Base-by-base conservation (phyloP, 2,329 filamentous ascomycete genomes). In the Aspergillus intermedius region DNA sequence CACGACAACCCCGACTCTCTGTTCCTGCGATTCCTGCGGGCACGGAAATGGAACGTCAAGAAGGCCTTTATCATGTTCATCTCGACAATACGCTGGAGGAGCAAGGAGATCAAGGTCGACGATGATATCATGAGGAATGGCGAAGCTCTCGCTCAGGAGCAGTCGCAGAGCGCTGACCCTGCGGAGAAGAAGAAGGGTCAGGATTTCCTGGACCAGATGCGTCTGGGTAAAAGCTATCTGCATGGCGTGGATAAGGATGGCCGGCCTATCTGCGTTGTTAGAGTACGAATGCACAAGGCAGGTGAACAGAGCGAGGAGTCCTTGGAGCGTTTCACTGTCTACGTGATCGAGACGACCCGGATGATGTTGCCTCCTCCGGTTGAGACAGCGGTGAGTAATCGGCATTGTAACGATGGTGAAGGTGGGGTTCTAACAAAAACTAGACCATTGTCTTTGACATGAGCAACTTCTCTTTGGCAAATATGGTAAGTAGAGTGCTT, bases 371-470 rank as follows among this genome's bases (percentile, higher is more conserved):
- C 78, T 50, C 80, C 83, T 22, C 90, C 89, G 0, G 80, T 95
- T 23, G 93, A 97, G 63, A 98, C 93, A 50, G 93, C 91, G 50
- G 89, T 94, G 78, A 77, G 87, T 45, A 17, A 12, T 17, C 7
- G 6, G 15, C 28, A 1, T 42, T 25, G 25, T 37, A 39, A 48
- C 53, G 39, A 48, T 32, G n/a, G 39, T 17, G 40, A 61, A 51
- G 13, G 12, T 34, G 17, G 41, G 61, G 50, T 10, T 51, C 19
- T 41, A 48, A 30, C 60, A 64, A 45, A 66, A 50, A 22, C 23
- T 23, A 95, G 88, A 93, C 88, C 39, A 82, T 98, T 54, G 74
- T 98, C 42, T 98, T 98, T 63, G 93, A 98, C 67, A 91, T 98
- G 88, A 95, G 88, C 6, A 82, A 85, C 54, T 97, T 97, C 68